Base-by-base conservation (phyloP, 768 basidiomycete genomes). In the Boletus bicolor region DNA sequence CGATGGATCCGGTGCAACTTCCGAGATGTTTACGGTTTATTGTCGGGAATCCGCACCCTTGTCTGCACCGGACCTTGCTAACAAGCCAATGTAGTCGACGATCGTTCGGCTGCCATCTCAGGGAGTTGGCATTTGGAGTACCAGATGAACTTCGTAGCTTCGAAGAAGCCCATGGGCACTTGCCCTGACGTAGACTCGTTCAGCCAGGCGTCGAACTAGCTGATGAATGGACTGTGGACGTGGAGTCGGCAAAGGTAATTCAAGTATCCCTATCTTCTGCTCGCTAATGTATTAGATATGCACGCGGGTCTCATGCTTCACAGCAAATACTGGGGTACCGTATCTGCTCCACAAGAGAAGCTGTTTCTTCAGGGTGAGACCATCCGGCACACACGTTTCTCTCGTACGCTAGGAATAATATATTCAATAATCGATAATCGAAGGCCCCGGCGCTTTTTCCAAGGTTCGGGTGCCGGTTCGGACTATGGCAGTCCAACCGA, bases 101-200 rank as follows among this genome's bases (percentile, higher is more conserved):
- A 83, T 44, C 79, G 87, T 4, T 62, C 70, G 8, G 72, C 76
- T 1, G 77, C 91, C 11, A 76, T 65, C 53, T 83, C 77, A 53
- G 94, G 94, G 94, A 95, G 2, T 73, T 97, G 44, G 69, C 91
- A 6, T 82, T 94, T n/a, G 94, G 83, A 26, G 86, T 95, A 1
- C 95, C 95, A 0, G 91, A 93, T 7, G 93, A 98, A 72, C 69
- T 97, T 45, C 81, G 87, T n/a, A 95, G 94, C 11, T 78, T 97
- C 19, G 83, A 86, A 66, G 87, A 85, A 65, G 91, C 89, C 0
- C 86, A 93, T 72, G 73, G 77, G 35, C 78, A 73, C 30, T 61
- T 95, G n/a, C 76, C 85, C 0, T 97, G 94, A 94, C 73, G 79
- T 44, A 73, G 79, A 34, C 77, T 97, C 28, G 80, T 97, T 21